Base-by-base conservation (phyloP, 2,329 filamentous ascomycete species). In the Aspergillus fischeri region DNA sequence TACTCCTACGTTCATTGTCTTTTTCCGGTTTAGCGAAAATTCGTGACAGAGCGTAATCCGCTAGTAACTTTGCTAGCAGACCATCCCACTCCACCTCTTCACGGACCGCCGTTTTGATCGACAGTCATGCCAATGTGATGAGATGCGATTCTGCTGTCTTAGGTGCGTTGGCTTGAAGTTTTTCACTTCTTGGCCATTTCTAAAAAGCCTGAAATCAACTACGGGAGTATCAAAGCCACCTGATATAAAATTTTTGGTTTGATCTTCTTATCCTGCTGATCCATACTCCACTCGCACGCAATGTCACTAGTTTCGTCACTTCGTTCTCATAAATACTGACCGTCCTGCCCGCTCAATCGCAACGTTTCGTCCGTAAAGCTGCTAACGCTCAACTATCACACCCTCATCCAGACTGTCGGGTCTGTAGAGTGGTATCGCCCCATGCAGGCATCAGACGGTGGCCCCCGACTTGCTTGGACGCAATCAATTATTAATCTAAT, bases 351-450 rank as follows among this genome's bases (percentile, higher is more conserved):
- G 41, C 21, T 35, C 32, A 35, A 14, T 14, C 3, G 7, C n/a
- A 45, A 24, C 20, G n/a, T 45, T 24, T 45, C n/a, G n/a, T 45
- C 42, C 21, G 5, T 21, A 4, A 45, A n/a, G 25, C 47, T 25
- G 58, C 64, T 66, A 66, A 66, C 65, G 64, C 64, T 57, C 52
- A 54, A 61, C 59, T 61, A 66, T 65, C 59, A 66, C 64, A 63
- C 59, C 48, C 56, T 65, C 61, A 56, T 28, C 64, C 64, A 66
- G 59, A 66, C 56, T 65, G 63, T 65, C 64, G 64, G 64, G 63
- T 60, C 64, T 58, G 54, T 58, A 57, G 49, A 48, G 60, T 58
- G 52, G 59, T 62, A 60, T 63, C 58, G 49, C 48, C 35, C 41
- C 55, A 52, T 57, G 63, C 55, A 55, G 53, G 58, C 57, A 52